Conservation (phyloP, 2,329 filamentous ascomycete species). For the Colletotrichum sp. region DNA sequence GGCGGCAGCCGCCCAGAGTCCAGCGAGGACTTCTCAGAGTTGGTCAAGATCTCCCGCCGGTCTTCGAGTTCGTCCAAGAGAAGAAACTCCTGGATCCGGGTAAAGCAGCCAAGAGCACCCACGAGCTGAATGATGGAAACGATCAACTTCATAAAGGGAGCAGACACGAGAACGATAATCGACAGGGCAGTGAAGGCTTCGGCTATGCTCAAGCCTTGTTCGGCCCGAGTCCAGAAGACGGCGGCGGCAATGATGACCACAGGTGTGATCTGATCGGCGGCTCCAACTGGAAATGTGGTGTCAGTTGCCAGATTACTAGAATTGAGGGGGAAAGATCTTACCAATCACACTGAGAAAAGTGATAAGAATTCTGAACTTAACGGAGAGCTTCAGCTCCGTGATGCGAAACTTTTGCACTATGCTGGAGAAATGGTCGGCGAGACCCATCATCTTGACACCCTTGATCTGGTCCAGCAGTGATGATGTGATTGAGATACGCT, state of each 20-base stretch:
- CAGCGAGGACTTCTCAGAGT: background rate
- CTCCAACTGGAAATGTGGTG: constrained; percentile 17
- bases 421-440: constrained; percentile 34
- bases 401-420: constrained; percentile 39
- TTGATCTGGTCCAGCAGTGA: constrained; percentile 46
- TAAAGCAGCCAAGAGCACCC: constrained; percentile 35
- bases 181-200: constrained; percentile 41
- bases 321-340: constrained; percentile 7
- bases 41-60: constrained; percentile 1
- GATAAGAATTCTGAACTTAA: constrained; percentile 38
- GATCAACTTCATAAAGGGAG: constrained; percentile 36
- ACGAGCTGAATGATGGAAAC: constrained; percentile 36
- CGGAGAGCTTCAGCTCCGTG: constrained; percentile 42
- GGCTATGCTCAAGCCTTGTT: constrained; percentile 32
- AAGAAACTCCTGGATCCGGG: constrained; percentile 36
- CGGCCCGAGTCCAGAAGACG: constrained; percentile 34
- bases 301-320: background rate
- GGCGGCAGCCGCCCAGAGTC: background rate
- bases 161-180: constrained; percentile 35
- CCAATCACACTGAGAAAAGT: constrained; percentile 33
- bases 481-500: constrained; percentile 42
- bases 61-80: constrained; percentile 28
- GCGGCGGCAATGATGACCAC: constrained; percentile 36
- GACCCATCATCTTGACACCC: constrained; percentile 48
- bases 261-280: constrained; percentile 33